Evolutionary conservation across 192 early-diverging fungal genomes (phyloP).

Genomic region (Blastocladiella britannica): DNA sequence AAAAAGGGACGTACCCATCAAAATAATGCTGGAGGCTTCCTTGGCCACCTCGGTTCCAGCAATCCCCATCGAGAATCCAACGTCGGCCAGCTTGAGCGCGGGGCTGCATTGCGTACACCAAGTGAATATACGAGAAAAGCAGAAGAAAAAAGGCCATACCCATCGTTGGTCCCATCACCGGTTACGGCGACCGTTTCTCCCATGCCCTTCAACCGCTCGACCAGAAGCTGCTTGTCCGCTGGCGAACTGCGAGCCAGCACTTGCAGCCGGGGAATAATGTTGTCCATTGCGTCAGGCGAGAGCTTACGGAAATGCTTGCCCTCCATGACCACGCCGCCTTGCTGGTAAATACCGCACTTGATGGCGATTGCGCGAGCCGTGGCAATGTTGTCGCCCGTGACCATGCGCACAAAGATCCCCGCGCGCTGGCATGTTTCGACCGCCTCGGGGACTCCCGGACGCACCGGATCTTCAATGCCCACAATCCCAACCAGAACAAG

Average conservation of each 20-base stretch:
- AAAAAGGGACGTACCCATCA: conserved; percentile 36
- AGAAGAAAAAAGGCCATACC: no score
- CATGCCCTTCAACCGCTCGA: conserved; percentile 62
- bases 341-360: conserved; percentile 74
- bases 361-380: conserved; percentile 89
- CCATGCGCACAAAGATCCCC: conserved; percentile 93
- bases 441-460: conserved; percentile 81
- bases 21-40: conserved; percentile 91
- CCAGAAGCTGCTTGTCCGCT: conserved; percentile 88
- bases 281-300: conserved; percentile 64
- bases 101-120: conserved; percentile 19
- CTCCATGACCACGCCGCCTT: conserved; percentile 79
- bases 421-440: conserved; percentile 73
- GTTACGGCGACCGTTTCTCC: conserved; percentile 95
- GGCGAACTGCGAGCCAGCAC: conserved; percentile 89
- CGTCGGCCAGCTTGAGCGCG: conserved; percentile 81
- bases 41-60: conserved; percentile 98
- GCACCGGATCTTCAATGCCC: conserved; percentile 91
- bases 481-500: conserved; percentile 71
- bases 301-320: conserved; percentile 82
- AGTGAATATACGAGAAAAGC: no score
- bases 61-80: conserved; percentile 99
- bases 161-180: conserved; percentile 99
- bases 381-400: conserved; percentile 87
- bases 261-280: conserved; percentile 74